phyloP scores from a whole-genome alignment of 2,329 filamentous ascomycete genomes.

The Ophiostoma quercus region DNA sequence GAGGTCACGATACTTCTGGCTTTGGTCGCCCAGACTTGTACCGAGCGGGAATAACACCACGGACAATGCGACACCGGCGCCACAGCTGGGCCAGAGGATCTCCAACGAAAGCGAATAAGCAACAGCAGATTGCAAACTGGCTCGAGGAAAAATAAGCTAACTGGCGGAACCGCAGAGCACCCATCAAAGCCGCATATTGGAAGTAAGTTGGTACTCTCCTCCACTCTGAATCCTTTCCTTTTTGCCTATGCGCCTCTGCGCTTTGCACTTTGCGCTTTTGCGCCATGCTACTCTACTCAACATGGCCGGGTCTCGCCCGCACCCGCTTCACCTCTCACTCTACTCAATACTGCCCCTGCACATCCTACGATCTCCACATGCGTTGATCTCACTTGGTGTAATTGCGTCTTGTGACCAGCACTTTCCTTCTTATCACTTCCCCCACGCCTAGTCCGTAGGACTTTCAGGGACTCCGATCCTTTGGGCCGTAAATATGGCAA shows the following conservation, averaged over 20 bases:
- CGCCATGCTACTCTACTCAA: neutral
- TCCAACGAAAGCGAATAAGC: conserved; percentile 1
- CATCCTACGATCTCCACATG: neutral
- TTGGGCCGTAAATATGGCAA: neutral
- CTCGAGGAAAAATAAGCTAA: conserved; percentile 31
- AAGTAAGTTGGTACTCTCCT: conserved; percentile 43
- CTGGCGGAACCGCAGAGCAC: conserved; percentile 50
- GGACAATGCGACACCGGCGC: conserved; percentile 9
- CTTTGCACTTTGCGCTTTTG: conserved; percentile 27
- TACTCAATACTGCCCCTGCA: neutral
- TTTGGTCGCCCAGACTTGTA: neutral
- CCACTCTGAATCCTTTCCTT: neutral
- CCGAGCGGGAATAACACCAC: neutral
- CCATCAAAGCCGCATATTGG: conserved; percentile 63
- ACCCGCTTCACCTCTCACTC: neutral
- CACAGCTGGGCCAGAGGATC: neutral
- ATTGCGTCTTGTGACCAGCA: neutral
- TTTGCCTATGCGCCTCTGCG: neutral
- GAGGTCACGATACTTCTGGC: neutral
- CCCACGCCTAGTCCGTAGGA: conserved; percentile 24
- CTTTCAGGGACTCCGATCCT: neutral
- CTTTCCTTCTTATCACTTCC: neutral
- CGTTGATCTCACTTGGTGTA: neutral
- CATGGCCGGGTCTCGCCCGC: conserved; percentile 2
- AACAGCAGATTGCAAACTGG: conserved; percentile 3